Percentiles rank a stretch among this genome's conserved stretches.
phyloP scores from a whole-genome alignment of 179 eudicot genomes.

The Heliamphora pulchella region DNA sequence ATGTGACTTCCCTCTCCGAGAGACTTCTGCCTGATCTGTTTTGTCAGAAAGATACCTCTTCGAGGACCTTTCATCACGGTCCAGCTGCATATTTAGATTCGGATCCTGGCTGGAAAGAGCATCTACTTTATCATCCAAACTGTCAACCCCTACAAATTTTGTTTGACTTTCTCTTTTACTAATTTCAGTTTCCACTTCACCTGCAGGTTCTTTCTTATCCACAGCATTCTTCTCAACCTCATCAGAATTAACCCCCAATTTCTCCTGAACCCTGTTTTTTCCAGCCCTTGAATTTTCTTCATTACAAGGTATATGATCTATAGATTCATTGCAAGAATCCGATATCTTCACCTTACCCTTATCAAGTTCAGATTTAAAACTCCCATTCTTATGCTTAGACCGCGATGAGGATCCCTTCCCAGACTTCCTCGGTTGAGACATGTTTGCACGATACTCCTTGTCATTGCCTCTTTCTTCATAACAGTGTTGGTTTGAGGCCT shows the following conservation, averaged over 20 bases:
- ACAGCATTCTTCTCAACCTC: slow-evolving; percentile 25
- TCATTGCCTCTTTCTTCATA: slow-evolving; percentile 30
- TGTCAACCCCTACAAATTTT: slow-evolving; percentile 23
- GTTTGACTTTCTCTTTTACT: slow-evolving; percentile 28
- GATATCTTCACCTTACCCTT: slow-evolving; percentile 43
- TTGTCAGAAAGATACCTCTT: slow-evolving; percentile 36
- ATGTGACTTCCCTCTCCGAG: slow-evolving; percentile 47
- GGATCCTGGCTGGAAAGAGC: slow-evolving; percentile 25
- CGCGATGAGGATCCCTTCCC: slow-evolving; percentile 44
- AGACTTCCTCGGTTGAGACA: slow-evolving; percentile 31
- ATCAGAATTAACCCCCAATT: slow-evolving; percentile 27
- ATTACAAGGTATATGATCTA: slow-evolving; percentile 22
- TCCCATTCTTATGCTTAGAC: slow-evolving; percentile 42
- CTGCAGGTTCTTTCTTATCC: slow-evolving; percentile 30
- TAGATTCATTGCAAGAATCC: slow-evolving; percentile 29
- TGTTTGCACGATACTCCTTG: slow-evolving; percentile 22
- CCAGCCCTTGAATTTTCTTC: slow-evolving; percentile 41
- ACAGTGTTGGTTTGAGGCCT: slow-evolving; percentile 25
- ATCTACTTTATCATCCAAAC: slow-evolving; percentile 28
- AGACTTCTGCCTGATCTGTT: slow-evolving; percentile 24
- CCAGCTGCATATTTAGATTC: slow-evolving; percentile 30
- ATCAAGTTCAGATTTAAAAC: slow-evolving; percentile 33
- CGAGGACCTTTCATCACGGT: slow-evolving; percentile 35
- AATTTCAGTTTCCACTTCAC: slow-evolving; percentile 20
- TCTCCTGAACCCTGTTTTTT: slow-evolving; percentile 41